Base-by-base conservation (phyloP, 495 filamentous ascomycete genomes). In the Amniculicola lignicola region DNA sequence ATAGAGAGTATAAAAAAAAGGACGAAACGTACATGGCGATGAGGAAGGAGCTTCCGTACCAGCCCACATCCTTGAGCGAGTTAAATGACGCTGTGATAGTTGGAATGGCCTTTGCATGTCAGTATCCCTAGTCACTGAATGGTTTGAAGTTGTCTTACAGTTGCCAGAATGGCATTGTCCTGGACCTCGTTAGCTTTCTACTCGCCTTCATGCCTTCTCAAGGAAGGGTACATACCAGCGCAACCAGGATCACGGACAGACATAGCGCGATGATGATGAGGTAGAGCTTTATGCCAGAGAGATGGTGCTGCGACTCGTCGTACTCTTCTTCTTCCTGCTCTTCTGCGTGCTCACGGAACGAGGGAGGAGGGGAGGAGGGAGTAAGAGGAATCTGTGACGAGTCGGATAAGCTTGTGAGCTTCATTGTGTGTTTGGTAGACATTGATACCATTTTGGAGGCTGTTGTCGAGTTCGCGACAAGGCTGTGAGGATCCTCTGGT, bases 1-100 rank as follows among this genome's bases (percentile, higher is more conserved):
- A n/a, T 82, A 89, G 66, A 84, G 78, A 42, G 79, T 78, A 68
- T 83, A 88, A 73, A 87, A 88, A 6, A 12, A 35, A 12, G 6
- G 18, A 4, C 11, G 11, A 36, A 18, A 6, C 44, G 7, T 35
- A 49, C 27, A 54, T 37, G 12, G 60, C 41, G n/a, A 63, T 51
- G n/a, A 51, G 22, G 37, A 54, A 63, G 16, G 60, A 24, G 29
- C 39, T 48, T 14, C 48, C 48, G 29, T 63, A 63, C 60, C 60
- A 63, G 25, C 54, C 60, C 27, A 63, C 45, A 49, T 63, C 47
- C 23, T 38, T 49, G 5, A 63, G 38, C 14, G 60, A 63, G 55
- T 59, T 24, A 42, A 63, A 63, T 16, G 61, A 21, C 18, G 61
- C 40, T 29, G 60, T 63, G 28, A 63, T 63, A 1, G 47, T 49